A percentile compares a stretch with the other conserved stretches of the same genome.
These are phyloP conservation scores for Wickerhamiella spandovensis DNA, from an alignment of 805 yeast species.

Conservation along the genomic window DNA sequence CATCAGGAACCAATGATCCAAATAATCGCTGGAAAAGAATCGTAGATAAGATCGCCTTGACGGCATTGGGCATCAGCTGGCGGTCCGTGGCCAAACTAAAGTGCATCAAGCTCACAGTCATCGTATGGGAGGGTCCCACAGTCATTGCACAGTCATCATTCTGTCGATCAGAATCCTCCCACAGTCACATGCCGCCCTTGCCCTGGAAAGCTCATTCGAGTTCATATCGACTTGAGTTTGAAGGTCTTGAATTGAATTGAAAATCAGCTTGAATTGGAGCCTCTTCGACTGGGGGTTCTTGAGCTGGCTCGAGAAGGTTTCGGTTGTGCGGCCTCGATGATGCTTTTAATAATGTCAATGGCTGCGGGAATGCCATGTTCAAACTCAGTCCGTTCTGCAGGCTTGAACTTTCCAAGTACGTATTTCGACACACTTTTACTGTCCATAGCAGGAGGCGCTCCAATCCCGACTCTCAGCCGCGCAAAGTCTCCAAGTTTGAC, in stretches of 20 bases:
- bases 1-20: slow-evolving; percentile 46
- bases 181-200: too few relatives aligned
- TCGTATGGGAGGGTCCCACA: slow-evolving; percentile 7
- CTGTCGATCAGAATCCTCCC: too few relatives aligned
- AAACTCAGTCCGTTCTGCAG: slow-evolving; percentile 32
- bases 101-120: slow-evolving; percentile 10
- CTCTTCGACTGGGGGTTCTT: too few relatives aligned
- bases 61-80: slow-evolving; percentile 28
- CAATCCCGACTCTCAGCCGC: slow-evolving; percentile 69
- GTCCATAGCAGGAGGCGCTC: slow-evolving; percentile 40
- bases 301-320: not conserved
- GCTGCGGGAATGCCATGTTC: slow-evolving; percentile 24
- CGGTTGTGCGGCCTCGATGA: slow-evolving; percentile 4
- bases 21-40: slow-evolving; percentile 57
- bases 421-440: slow-evolving; percentile 37
- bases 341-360: slow-evolving; percentile 5
- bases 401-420: slow-evolving; percentile 44
- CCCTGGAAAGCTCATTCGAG: too few relatives aligned
- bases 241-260: too few relatives aligned
- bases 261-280: too few relatives aligned
- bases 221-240: too few relatives aligned
- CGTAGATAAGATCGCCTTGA: slow-evolving; percentile 48
- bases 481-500: slow-evolving; percentile 38
- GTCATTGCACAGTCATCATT: too few relatives aligned
- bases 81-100: not conserved